Evolutionary conservation across 2,329 filamentous ascomycete species (phyloP).

Genomic region (Fusarium metavorans): DNA sequence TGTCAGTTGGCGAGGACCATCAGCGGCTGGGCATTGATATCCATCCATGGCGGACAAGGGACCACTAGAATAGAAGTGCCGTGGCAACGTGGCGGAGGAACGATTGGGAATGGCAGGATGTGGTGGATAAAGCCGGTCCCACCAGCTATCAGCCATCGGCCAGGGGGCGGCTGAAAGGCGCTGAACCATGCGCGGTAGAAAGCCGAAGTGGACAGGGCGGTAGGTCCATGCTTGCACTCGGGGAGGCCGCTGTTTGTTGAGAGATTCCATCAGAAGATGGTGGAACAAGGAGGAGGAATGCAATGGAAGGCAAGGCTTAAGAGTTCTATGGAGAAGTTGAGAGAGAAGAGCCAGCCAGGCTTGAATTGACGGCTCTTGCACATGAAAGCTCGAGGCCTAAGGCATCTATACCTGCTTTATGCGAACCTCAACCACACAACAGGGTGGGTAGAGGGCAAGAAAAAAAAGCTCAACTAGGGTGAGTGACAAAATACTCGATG

Average conservation of each 20-base stretch:
- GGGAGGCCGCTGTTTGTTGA: conserved; percentile 34
- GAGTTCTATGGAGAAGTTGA: neutral
- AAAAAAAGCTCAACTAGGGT: neutral
- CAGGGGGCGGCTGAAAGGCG: conserved; percentile 10
- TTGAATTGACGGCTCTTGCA: neutral
- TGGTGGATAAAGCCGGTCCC: conserved; percentile 30
- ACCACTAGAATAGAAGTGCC: conserved; percentile 44
- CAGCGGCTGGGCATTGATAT: neutral
- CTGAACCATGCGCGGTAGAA: conserved; percentile 9
- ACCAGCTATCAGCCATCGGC: conserved; percentile 22
- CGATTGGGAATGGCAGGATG: conserved; percentile 41
- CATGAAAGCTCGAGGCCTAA: conserved; percentile 4
- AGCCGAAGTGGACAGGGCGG: conserved; percentile 19
- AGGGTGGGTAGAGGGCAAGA: neutral
- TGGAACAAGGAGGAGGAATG: neutral
- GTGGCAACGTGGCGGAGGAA: conserved; percentile 46
- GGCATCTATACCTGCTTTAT: conserved; percentile 19
- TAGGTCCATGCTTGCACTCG: conserved; percentile 13
- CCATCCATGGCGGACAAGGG: conserved; percentile 10
- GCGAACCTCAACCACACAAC: conserved; percentile 16
- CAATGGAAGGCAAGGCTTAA: neutral
- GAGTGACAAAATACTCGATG: neutral
- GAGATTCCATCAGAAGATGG: neutral
- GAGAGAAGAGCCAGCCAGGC: neutral
- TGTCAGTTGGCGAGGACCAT: neutral